These are phyloP conservation scores for Scedosporium boydii DNA, from an alignment of 2,329 filamentous ascomycete species.

Conservation along the genomic window DNA sequence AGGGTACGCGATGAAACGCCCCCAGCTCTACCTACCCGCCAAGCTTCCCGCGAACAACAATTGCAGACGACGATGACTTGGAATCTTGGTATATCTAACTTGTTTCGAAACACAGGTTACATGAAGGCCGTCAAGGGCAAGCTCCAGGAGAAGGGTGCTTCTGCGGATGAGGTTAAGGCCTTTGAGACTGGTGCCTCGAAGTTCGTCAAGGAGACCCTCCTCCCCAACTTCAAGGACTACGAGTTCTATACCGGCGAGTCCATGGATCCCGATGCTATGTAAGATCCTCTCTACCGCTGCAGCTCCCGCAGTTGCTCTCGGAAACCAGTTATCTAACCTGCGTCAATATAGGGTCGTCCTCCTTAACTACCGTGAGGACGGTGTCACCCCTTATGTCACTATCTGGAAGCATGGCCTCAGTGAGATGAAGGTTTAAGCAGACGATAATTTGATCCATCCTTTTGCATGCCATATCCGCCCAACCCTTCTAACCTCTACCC, in stretches of 20 bases:
- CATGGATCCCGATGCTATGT: constrained; percentile 94
- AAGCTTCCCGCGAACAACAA: background rate
- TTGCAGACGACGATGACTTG: background rate
- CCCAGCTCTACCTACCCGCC: background rate
- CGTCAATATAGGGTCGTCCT: constrained; percentile 61
- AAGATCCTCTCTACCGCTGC: constrained; percentile 27
- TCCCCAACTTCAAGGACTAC: constrained; percentile 86
- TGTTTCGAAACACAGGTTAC: constrained; percentile 49
- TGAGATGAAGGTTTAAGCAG: constrained; percentile 78
- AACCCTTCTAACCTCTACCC: background rate
- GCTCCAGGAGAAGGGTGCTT: constrained; percentile 53
- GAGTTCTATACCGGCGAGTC: constrained; percentile 89
- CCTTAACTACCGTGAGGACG: constrained; percentile 97
- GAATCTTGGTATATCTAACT: background rate
- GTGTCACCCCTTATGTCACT: constrained; percentile 77
- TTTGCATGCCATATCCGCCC: background rate
- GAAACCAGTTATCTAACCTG: constrained; percentile 9
- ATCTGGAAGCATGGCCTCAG: constrained; percentile 92
- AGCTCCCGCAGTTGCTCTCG: too few relatives aligned
- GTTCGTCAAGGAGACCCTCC: constrained; percentile 75
- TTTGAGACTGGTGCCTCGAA: constrained; percentile 69
- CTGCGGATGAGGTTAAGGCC: constrained; percentile 57
- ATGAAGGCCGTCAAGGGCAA: constrained; percentile 78
- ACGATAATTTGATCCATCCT: constrained; percentile 1
- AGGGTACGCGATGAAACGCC: constrained; percentile 47